Base-by-base conservation (phyloP, 139 green algal species). In the Klebsormidium nitens region DNA sequence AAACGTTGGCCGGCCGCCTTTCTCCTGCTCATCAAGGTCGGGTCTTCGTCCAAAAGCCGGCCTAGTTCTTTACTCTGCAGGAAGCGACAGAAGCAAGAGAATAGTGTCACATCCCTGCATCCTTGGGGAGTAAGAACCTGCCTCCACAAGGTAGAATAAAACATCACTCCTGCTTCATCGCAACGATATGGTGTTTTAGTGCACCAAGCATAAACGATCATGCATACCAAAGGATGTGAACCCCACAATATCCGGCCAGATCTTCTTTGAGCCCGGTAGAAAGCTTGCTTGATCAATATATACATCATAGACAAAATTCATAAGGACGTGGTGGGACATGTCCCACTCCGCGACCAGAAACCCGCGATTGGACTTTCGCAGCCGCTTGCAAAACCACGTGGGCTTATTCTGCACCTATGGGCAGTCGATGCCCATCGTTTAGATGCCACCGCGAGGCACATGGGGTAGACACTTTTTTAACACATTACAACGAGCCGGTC, bases 1-100 rank as follows among this genome's bases (percentile, higher is more conserved):
- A 76, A 40, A 4, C 69, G 39, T 17, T 76, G 60, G 11, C 28
- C 42, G 2, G 36, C 57, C 2, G 32, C 36, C 17, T 66, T 29
- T 11, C 69, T 36, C 39, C 38, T 23, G 3, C 38, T 40, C 58
- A 76, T 76, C 36, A 69, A 29, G 5, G 23, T 28, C 37, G 47
- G 58, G 48, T 76, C 69, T 36, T 76, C 69, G 14, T 69, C 58
- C 59, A 76, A 48, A 2, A 70, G 38, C 58, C 46, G 38, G 11
- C 5, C 48, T 3, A 76, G 31, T 2, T 69, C 57, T 32, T 60
- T 60, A 1, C 57, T 39, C 2, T 74, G n/a, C 52, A n/a, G 23
- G 11, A 29, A 23, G 28, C 17, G 26, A 32, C 52, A 29, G 6
- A 61, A 61, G 44, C 17, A 34, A 61, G 52, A 61, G 17, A 14